phyloP scores from a whole-genome alignment of 2,329 filamentous ascomycete species.

The Paraconiothyrium sp. region DNA sequence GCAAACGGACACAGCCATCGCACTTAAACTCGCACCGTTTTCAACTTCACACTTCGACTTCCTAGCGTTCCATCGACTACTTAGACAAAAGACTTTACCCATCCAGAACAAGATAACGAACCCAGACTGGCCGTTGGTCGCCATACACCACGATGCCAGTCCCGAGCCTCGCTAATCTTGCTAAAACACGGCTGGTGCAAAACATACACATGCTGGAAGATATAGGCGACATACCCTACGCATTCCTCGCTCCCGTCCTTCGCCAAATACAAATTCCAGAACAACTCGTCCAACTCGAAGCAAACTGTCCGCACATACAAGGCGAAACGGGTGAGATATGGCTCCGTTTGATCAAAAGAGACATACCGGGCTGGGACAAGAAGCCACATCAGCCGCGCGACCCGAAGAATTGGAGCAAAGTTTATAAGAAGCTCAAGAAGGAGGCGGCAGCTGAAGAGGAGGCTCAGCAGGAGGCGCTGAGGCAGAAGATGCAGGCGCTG shows the following conservation, averaged over 20 bases:
- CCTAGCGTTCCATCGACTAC: background rate
- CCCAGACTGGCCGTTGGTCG: background rate
- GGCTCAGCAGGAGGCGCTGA: slow-evolving; percentile 43
- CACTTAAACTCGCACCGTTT: background rate
- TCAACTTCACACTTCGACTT: background rate
- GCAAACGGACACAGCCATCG: slow-evolving; percentile 1
- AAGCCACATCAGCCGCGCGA: slow-evolving; percentile 71
- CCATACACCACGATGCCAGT: slow-evolving; percentile 40
- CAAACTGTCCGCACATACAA: slow-evolving; percentile 78
- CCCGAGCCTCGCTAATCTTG: slow-evolving; percentile 51
- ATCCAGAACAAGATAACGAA: no score
- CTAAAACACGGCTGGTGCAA: slow-evolving; percentile 51
- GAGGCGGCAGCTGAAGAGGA: slow-evolving; percentile 51
- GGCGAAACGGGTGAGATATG: slow-evolving; percentile 77
- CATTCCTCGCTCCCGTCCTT: slow-evolving; percentile 73
- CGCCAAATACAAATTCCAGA: slow-evolving; percentile 74
- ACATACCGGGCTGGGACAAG: slow-evolving; percentile 74
- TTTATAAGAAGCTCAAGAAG: slow-evolving; percentile 67
- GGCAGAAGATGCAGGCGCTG: slow-evolving; percentile 42
- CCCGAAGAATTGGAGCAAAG: slow-evolving; percentile 76
- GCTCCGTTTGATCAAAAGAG: slow-evolving; percentile 78
- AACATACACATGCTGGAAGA: slow-evolving; percentile 65
- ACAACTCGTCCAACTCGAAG: slow-evolving; percentile 77
- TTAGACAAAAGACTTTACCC: background rate
- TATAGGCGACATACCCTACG: slow-evolving; percentile 76